These are phyloP conservation scores for Farysia itapuensis DNA, from an alignment of 1,284 basidiomycete species.

Conservation along the genomic window DNA sequence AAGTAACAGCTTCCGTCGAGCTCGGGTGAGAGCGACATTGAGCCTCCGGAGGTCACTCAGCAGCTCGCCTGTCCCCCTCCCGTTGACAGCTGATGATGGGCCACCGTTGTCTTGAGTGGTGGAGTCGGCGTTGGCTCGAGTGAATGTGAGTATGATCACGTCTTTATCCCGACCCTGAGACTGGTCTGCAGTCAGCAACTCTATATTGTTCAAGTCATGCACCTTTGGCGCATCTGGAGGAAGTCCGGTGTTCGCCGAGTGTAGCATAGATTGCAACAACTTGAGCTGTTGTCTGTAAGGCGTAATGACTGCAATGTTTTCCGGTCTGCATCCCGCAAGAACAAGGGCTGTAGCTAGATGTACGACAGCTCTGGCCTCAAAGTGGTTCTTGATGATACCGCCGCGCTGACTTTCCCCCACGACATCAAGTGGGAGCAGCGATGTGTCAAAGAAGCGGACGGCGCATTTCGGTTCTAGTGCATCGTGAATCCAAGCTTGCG, in stretches of 20 bases:
- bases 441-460: constrained; percentile 88
- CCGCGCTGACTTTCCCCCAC: constrained; percentile 65
- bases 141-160: constrained; percentile 51
- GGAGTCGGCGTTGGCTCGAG: constrained; percentile 14
- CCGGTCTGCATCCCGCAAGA: constrained; percentile 68
- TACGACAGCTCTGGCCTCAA: constrained; percentile 69
- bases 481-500: constrained; percentile 66
- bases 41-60: constrained; percentile 47
- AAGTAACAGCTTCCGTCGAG: constrained; percentile 65
- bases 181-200: constrained; percentile 89
- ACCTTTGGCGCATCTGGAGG: neutral
- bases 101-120: neutral
- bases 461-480: constrained; percentile 74
- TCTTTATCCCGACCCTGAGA: constrained; percentile 83
- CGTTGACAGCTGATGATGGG: neutral
- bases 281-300: constrained; percentile 95
- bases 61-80: constrained; percentile 34
- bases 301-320: constrained; percentile 83
- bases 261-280: constrained; percentile 66
- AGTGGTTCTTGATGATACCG: constrained; percentile 67
- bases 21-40: constrained; percentile 53
- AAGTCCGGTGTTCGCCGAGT: neutral
- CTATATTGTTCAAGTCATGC: constrained; percentile 63
- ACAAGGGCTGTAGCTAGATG: constrained; percentile 72
- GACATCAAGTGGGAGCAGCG: constrained; percentile 70